Evolutionary conservation across 345 rosid genomes (phyloP).

Genomic region (Camelina neglecta): DNA sequence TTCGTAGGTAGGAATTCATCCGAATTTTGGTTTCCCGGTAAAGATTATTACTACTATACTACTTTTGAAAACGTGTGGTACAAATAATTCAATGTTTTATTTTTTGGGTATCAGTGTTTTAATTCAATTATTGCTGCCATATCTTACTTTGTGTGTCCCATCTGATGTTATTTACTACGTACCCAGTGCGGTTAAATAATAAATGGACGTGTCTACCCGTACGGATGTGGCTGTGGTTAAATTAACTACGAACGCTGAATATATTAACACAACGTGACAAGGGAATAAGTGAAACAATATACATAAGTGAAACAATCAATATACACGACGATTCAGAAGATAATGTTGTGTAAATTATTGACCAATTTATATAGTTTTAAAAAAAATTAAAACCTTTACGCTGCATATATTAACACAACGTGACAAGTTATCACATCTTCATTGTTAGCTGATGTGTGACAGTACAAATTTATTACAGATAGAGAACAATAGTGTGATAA

Average conservation of each 20-base stretch:
- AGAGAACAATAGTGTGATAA: not conserved
- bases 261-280: too few species aligned
- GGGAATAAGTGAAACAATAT: too few species aligned
- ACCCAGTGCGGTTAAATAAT: conserved; percentile 15
- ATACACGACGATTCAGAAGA: too few species aligned
- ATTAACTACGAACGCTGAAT: not conserved
- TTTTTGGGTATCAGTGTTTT: too few species aligned
- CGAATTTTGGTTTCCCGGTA: not conserved
- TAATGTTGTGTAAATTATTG: not conserved
- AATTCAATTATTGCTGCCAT: not conserved
- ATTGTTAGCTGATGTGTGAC: not conserved
- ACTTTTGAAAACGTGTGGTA: not conserved
- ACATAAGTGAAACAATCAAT: too few species aligned
- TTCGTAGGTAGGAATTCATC: too few species aligned
- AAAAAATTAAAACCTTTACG: not conserved
- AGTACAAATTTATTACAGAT: not conserved
- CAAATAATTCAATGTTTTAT: too few species aligned
- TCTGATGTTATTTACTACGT: not conserved
- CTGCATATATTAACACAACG: not conserved
- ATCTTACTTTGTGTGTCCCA: conserved; percentile 1
- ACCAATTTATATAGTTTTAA: not conserved
- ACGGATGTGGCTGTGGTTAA: not conserved
- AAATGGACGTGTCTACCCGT: conserved; percentile 6
- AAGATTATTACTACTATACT: not conserved
- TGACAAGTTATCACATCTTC: not conserved